Percentiles rank a stretch among this genome's conserved stretches.
These are phyloP conservation scores for Apophysomyces sp. DNA, from an alignment of 371 early-diverging fungal species.

Conservation along the genomic window DNA sequence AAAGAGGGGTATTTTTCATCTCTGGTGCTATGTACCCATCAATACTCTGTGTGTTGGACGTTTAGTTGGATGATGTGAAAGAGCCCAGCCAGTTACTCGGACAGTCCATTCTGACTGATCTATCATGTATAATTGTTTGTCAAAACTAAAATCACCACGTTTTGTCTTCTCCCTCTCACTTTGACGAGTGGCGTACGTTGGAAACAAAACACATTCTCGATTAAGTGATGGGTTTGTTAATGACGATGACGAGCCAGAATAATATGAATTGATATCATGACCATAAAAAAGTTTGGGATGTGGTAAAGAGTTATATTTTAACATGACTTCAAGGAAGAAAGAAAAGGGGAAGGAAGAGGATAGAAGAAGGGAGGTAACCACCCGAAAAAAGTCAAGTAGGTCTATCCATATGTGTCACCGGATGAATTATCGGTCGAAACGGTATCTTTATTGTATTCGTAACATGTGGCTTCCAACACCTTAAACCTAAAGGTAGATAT, in stretches of 20 bases:
- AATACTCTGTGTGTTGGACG: slow-evolving; percentile 28
- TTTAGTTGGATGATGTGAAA: slow-evolving; percentile 31
- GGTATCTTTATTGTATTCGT: slow-evolving; percentile 1
- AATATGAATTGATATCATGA: neutral
- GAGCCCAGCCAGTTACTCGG: slow-evolving; percentile 39
- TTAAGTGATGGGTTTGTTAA: neutral
- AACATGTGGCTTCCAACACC: neutral
- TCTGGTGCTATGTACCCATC: slow-evolving; percentile 38
- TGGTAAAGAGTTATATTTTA: neutral
- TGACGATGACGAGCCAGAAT: neutral
- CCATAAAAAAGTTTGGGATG: neutral
- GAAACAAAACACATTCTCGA: slow-evolving; percentile 20
- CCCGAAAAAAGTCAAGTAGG: neutral
- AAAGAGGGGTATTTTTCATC: too few species aligned
- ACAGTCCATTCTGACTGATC: slow-evolving; percentile 33
- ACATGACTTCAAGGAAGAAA: neutral
- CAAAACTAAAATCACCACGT: neutral
- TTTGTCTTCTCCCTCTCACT: slow-evolving; percentile 7
- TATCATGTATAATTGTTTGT: slow-evolving; percentile 6
- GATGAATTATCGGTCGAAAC: too few species aligned
- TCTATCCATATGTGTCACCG: neutral
- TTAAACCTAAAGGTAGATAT: neutral
- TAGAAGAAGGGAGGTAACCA: neutral
- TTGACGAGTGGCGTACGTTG: slow-evolving; percentile 24
- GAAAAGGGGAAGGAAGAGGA: neutral